Base-by-base conservation (phyloP, 1,284 basidiomycete species). In the Heterobasidion irregulare region DNA sequence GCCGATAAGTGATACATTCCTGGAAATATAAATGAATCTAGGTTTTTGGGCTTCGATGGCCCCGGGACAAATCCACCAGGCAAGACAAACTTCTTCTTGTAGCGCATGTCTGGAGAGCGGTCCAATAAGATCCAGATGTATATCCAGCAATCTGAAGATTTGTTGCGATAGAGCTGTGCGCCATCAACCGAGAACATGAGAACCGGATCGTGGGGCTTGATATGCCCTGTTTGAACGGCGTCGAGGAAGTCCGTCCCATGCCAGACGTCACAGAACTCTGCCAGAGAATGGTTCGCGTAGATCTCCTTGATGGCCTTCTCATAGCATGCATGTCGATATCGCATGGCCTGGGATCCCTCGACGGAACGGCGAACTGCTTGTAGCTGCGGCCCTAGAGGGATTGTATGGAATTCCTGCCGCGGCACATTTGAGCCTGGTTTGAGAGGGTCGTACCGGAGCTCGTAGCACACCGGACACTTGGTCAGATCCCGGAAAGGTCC, bases 401-500 rank as follows among this genome's bases (percentile, higher is more conserved):
- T 56, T 6, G 63, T 65, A 10, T 57, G 38, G 50, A 63, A 67
- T 2, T 58, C 49, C 47, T 56, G 53, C 1, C 50, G 51, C 5
- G 55, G 46, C 8, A 18, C 48, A 13, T 52, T 51, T 1, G 15
- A 34, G 5, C 50, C 45, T 10, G 46, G 19, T 45, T 51, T 57
- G 44, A 2, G 52, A 16, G 8, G 15, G 33, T 57, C 55, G 33
- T 61, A 63, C 12, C 58, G 59, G 1, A 53, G 18, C 41, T 56
- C 46, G 10, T 9, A 47, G 53, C 72, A 72, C 1, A 54, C 45
- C 0, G 58, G 58, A 52, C 72, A 74, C 0, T 1, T 8, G 0
- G 65, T 55, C 1, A 65, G 59, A 0, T 63, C 33, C 0, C 44
- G 6, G 36, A 63, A 68, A 1, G 68, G 69, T 0, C 73, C 70